phyloP scores from a whole-genome alignment of 1,139 yeast species.

The Pichia sp. region DNA sequence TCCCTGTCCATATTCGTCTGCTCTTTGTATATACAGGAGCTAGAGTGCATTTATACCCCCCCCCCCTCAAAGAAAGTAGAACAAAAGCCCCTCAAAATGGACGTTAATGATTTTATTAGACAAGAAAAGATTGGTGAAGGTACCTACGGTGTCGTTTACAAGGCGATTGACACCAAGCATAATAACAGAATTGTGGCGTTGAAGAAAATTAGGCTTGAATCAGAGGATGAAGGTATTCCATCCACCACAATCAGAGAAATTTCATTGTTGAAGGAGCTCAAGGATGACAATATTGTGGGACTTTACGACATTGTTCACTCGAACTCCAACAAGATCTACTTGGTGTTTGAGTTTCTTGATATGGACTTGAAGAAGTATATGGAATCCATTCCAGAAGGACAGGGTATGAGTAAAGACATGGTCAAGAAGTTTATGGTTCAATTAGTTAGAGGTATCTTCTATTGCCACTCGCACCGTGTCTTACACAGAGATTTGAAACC shows the following conservation, averaged over 20 bases:
- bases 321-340: constrained; percentile 88
- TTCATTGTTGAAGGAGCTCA: constrained; percentile 84
- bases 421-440: constrained; percentile 92
- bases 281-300: constrained; percentile 87
- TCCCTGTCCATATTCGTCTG: no score
- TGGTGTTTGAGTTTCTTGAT: constrained; percentile 91
- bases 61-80: no score
- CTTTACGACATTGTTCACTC: constrained; percentile 93
- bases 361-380: constrained; percentile 92
- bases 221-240: constrained; percentile 98
- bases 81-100: no score
- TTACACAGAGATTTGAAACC: constrained; percentile 96
- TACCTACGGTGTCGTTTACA: constrained; percentile 96
- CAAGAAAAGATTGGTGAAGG: constrained; percentile 98
- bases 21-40: no score
- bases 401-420: constrained; percentile 84
- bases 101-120: constrained; percentile 82
- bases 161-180: constrained; percentile 85
- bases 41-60: no score
- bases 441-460: constrained; percentile 83
- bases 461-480: constrained; percentile 93
- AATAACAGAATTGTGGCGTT: constrained; percentile 90
- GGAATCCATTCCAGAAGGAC: constrained; percentile 93
- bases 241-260: constrained; percentile 97
- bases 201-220: constrained; percentile 89